Evolutionary conservation across 108 stramenopile genomes (phyloP).

Genomic region (Skeletonema tropicum): DNA sequence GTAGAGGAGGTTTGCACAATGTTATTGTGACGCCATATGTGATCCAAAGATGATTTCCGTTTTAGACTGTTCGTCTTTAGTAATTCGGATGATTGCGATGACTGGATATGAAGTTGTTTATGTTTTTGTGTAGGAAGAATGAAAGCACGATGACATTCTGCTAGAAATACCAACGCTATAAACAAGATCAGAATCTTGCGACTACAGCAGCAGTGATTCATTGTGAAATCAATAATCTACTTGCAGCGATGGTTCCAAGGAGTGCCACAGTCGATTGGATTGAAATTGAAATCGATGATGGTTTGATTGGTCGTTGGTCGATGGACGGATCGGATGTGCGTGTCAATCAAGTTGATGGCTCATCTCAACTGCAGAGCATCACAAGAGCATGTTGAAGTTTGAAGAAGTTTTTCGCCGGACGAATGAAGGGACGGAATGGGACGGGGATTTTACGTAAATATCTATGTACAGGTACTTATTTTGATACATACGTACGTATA

Average conservation of each 20-base stretch:
- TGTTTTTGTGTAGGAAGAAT: neutral
- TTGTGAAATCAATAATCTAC: neutral
- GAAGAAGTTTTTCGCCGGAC: too few relatives aligned
- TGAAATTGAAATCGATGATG: neutral
- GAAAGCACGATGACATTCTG: neutral
- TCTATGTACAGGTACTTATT: too few relatives aligned
- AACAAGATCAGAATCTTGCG: neutral
- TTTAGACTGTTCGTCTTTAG: neutral
- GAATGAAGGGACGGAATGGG: too few relatives aligned
- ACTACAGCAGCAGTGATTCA: neutral
- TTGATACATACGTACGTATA: too few relatives aligned
- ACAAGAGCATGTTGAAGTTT: too few relatives aligned
- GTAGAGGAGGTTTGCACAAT: neutral
- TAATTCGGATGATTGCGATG: neutral
- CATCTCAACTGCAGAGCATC: too few relatives aligned
- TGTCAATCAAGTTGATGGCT: too few relatives aligned
- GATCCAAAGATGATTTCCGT: neutral
- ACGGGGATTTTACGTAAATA: too few relatives aligned
- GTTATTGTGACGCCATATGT: neutral
- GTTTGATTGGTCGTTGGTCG: neutral
- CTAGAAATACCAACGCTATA: neutral
- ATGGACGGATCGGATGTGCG: too few relatives aligned
- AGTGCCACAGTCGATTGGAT: slow-evolving; percentile 1
- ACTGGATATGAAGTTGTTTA: neutral
- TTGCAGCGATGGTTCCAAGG: too few relatives aligned